Percentiles rank a stretch among this genome's conserved stretches.
These are phyloP conservation scores for Penicillium robsamsonii DNA, from an alignment of 495 filamentous ascomycete species.

Conservation along the genomic window DNA sequence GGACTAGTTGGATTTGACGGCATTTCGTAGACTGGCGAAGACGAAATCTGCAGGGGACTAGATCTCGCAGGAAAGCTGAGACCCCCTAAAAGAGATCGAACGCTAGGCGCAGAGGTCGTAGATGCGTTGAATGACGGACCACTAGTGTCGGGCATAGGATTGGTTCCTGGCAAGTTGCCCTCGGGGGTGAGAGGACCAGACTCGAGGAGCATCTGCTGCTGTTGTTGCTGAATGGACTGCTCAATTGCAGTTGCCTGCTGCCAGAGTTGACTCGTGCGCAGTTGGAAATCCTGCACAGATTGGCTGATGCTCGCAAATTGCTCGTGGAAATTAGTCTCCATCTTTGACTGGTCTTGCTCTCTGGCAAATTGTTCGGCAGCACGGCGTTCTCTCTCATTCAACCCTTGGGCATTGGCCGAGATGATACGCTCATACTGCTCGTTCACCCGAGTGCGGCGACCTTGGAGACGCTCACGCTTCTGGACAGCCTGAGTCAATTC, in stretches of 20 bases:
- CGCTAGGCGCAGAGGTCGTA: slow-evolving; percentile 33
- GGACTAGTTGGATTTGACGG: slow-evolving; percentile 45
- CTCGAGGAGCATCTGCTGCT: slow-evolving; percentile 46
- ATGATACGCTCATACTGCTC: slow-evolving; percentile 76
- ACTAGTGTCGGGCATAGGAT: slow-evolving; percentile 34
- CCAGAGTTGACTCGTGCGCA: slow-evolving; percentile 47
- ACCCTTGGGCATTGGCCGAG: slow-evolving; percentile 70
- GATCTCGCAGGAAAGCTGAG: slow-evolving; percentile 42
- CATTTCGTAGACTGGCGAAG: slow-evolving; percentile 34
- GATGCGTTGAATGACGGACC: slow-evolving; percentile 24
- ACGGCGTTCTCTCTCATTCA: slow-evolving; percentile 71
- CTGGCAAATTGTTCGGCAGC: slow-evolving; percentile 64
- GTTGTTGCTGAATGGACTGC: slow-evolving; percentile 46
- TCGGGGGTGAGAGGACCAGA: slow-evolving; percentile 49
- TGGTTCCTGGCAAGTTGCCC: slow-evolving; percentile 49
- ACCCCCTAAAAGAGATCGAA: slow-evolving; percentile 40
- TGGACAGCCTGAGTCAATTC: slow-evolving; percentile 66
- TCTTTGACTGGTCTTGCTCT: slow-evolving; percentile 60
- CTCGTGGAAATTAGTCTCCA: slow-evolving; percentile 50
- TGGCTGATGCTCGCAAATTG: slow-evolving; percentile 46
- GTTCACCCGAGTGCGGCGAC: slow-evolving; percentile 71
- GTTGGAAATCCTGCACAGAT: slow-evolving; percentile 47
- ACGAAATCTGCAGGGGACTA: slow-evolving; percentile 42
- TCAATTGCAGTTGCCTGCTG: slow-evolving; percentile 49
- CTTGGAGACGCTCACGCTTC: slow-evolving; percentile 74